A percentile compares a stretch with the other conserved stretches of the same genome.
Evolutionary conservation across 1,284 basidiomycete species (phyloP).

Genomic region (Coriolopsis trogii): DNA sequence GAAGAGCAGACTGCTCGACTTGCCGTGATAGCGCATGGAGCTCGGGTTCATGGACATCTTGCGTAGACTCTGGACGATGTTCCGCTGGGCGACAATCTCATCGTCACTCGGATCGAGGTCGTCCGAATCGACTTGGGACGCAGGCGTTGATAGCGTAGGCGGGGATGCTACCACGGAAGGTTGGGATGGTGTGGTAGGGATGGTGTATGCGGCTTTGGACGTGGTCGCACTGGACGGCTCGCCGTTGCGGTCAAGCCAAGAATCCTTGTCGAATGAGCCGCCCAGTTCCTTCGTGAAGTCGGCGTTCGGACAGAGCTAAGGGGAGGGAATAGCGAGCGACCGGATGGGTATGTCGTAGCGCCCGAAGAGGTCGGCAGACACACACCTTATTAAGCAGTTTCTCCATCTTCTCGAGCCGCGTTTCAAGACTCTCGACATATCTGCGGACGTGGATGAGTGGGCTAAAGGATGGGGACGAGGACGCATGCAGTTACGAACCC

Average conservation of each 20-base stretch:
- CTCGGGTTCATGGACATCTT: constrained; percentile 34
- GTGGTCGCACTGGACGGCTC: constrained; percentile 14
- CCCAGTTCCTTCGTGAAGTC: constrained; percentile 54
- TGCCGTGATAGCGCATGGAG: constrained; percentile 51
- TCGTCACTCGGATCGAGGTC: constrained; percentile 43
- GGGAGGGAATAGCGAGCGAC: background rate
- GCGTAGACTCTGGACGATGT: constrained; percentile 30
- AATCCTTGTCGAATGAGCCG: constrained; percentile 48
- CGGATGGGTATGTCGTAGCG: background rate
- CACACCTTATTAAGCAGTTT: constrained; percentile 60
- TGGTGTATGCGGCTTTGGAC: constrained; percentile 15
- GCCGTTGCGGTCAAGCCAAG: constrained; percentile 39
- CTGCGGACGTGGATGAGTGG: constrained; percentile 33
- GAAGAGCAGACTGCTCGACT: constrained; percentile 54
- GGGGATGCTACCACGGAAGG: constrained; percentile 17
- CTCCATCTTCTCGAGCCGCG: constrained; percentile 73
- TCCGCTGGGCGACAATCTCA: constrained; percentile 33
- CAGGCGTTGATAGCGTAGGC: constrained; percentile 11
- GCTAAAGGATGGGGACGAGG: constrained; percentile 1
- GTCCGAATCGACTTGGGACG: constrained; percentile 28
- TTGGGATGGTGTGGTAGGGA: constrained; percentile 1
- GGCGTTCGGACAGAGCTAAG: constrained; percentile 51
- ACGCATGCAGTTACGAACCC: constrained; percentile 52
- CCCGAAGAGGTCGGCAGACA: constrained; percentile 5
- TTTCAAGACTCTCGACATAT: constrained; percentile 76